Percentiles rank a stretch among this genome's conserved stretches.
Evolutionary conservation across 805 yeast species (phyloP).

Genomic region (Wickerhamiella vanderwaltii): DNA sequence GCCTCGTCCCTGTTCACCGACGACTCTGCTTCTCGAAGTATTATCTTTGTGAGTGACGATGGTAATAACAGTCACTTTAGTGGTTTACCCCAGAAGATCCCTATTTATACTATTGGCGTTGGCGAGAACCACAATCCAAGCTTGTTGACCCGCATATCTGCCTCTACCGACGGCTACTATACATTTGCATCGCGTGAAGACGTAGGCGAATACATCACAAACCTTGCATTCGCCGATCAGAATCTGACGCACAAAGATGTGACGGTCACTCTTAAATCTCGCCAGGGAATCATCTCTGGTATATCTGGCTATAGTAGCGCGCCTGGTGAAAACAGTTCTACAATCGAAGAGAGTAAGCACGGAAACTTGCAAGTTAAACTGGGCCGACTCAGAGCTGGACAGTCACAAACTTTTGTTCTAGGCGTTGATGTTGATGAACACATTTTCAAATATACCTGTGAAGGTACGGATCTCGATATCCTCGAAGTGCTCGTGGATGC

Average conservation of each 20-base stretch:
- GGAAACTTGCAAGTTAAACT: slow-evolving; percentile 1
- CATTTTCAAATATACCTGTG: slow-evolving; percentile 1
- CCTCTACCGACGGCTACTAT: slow-evolving; percentile 8
- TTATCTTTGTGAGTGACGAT: slow-evolving; percentile 3
- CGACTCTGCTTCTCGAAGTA: background rate
- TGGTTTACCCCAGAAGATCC: background rate
- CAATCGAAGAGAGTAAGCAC: background rate
- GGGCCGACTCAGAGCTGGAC: slow-evolving; percentile 11
- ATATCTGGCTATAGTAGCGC: slow-evolving; percentile 1
- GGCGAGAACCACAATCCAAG: slow-evolving; percentile 1
- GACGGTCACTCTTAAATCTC: slow-evolving; percentile 4
- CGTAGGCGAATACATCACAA: background rate
- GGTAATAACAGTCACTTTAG: background rate
- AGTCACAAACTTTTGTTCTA: background rate
- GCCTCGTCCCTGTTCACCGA: background rate
- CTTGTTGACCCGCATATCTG: slow-evolving; percentile 2
- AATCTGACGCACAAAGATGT: slow-evolving; percentile 8
- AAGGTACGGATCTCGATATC: slow-evolving; percentile 2
- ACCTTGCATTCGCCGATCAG: slow-evolving; percentile 8
- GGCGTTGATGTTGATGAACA: slow-evolving; percentile 3
- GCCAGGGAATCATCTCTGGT: slow-evolving; percentile 2
- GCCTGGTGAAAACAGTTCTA: slow-evolving; percentile 4
- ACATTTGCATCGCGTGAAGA: background rate
- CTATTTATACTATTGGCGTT: slow-evolving; percentile 10
- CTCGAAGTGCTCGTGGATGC: slow-evolving; percentile 8